Base-by-base conservation (phyloP, 148 eudicot species). In the Silene uniflora region DNA sequence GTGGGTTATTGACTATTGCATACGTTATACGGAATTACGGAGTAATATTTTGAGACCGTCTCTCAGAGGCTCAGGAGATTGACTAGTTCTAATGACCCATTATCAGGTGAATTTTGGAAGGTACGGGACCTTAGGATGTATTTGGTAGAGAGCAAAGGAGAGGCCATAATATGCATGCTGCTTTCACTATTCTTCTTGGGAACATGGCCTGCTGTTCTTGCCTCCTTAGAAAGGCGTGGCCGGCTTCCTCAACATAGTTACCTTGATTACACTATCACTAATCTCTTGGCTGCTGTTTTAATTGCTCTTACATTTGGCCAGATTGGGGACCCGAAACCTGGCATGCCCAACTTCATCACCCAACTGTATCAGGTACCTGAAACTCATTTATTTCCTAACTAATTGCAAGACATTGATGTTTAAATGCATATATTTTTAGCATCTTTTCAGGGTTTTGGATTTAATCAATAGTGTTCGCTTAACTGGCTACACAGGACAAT, bases 161-260 rank as follows among this genome's bases (percentile, higher is more conserved):
- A 89, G 75, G 96, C 96, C 32, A 90, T 90, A 87, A 81, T 66
- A 74, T 90, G 95, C 78, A 90, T 88, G 95, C 79, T 90, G 59
- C 72, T 89, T 19, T 77, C 96, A 61, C 81, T 91, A 7, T 81
- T 87, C 80, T 88, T 93, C 87, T 80, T 93, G 75, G 98, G 97
- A 10, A 91, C 96, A 71, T 94, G 97, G 97, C 98, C 98, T 78
- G 97, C 97, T 70, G 55, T 91, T 58, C 47, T 94, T 56, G 88
- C 90, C 18, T 84, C 85, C 56, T 80, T 94, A 7, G 98, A 94
- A 74, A 86, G 97, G 60, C 87, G 96, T 13, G 98, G 97, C 42
- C 90, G 98, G 12, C 91, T 94, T 29, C 98, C 98, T 77, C 98
- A 94, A 47, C 98, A 90, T 68, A 91, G 90, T 76, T 93, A 90